Evolutionary conservation across 495 filamentous ascomycete species (phyloP).

Genomic region (Xanthoparmelia taractica): DNA sequence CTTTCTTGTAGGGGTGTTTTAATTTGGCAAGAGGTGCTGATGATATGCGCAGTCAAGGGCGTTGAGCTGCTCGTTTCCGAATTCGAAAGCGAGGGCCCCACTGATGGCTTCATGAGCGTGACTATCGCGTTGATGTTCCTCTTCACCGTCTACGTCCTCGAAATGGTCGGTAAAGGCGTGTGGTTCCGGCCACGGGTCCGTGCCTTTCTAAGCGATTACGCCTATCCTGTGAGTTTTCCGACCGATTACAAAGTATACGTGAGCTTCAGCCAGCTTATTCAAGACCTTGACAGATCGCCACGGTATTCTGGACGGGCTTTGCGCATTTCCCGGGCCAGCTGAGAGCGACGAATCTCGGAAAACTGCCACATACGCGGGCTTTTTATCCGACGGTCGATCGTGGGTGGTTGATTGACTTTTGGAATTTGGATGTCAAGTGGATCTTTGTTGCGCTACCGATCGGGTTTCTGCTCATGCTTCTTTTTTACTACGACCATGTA

Average conservation of each 20-base stretch:
- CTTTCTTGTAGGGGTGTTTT: neutral
- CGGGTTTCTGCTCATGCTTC: constrained; percentile 36
- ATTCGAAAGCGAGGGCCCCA: constrained; percentile 26
- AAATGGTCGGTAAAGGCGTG: constrained; percentile 29
- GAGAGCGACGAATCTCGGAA: constrained; percentile 22
- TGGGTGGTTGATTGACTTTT: constrained; percentile 39
- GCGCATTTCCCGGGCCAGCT: constrained; percentile 18
- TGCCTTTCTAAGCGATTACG: constrained; percentile 37
- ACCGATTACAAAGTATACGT: neutral
- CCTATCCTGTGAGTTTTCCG: constrained; percentile 29
- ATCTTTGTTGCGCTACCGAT: constrained; percentile 41
- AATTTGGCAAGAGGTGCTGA: neutral
- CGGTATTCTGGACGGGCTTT: constrained; percentile 31
- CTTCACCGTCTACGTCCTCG: constrained; percentile 32
- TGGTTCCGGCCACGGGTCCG: constrained; percentile 32
- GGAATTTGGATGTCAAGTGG: constrained; percentile 35
- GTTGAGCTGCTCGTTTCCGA: constrained; percentile 30
- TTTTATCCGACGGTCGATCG: constrained; percentile 39
- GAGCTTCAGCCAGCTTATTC: neutral
- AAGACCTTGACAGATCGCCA: constrained; percentile 24
- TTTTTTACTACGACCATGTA: constrained; percentile 44
- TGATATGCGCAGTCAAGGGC: constrained; percentile 28
- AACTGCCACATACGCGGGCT: constrained; percentile 33
- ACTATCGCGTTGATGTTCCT: constrained; percentile 34
- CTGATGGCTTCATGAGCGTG: constrained; percentile 32